Evolutionary conservation across 768 basidiomycete genomes (phyloP).

Genomic region (Floccularia luteovirens): DNA sequence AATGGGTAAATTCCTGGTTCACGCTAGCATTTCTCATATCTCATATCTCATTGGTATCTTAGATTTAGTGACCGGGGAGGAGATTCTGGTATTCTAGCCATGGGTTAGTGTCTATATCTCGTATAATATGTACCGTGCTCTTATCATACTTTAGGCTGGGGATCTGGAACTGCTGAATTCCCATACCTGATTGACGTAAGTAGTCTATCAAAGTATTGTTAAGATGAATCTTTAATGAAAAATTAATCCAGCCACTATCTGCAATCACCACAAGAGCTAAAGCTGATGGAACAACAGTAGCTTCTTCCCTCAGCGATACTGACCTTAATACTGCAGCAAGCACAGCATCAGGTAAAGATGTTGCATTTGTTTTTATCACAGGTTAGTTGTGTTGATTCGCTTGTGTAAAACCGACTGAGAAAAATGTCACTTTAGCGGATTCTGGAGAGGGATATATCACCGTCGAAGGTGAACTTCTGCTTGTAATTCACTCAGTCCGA

Average conservation of each 20-base stretch:
- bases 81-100: constrained; percentile 50
- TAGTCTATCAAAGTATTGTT: not conserved
- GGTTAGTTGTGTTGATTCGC: constrained; percentile 20
- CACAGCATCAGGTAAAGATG: constrained; percentile 33
- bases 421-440: constrained; percentile 17
- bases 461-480: constrained; percentile 30
- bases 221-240: not conserved
- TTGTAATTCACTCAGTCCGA: not conserved
- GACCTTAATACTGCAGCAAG: constrained; percentile 36
- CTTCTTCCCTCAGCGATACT: constrained; percentile 41
- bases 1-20: no score
- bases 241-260: constrained; percentile 24
- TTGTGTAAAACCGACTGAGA: not conserved
- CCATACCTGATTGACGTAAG: constrained; percentile 42
- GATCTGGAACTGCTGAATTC: constrained; percentile 41
- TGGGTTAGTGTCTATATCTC: constrained; percentile 36
- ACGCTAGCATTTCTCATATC: no score
- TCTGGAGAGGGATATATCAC: constrained; percentile 37
- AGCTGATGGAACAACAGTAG: constrained; percentile 29
- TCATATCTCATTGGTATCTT: no score
- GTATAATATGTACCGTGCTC: not conserved
- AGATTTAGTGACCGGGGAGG: constrained; percentile 47
- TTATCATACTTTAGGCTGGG: constrained; percentile 28
- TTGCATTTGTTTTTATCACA: constrained; percentile 49
- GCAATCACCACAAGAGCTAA: constrained; percentile 36